Evolutionary conservation across 768 basidiomycete genomes (phyloP), one percentile per base, ranked within the genome.

Genomic region (Glaciozyma martinii): DNA sequence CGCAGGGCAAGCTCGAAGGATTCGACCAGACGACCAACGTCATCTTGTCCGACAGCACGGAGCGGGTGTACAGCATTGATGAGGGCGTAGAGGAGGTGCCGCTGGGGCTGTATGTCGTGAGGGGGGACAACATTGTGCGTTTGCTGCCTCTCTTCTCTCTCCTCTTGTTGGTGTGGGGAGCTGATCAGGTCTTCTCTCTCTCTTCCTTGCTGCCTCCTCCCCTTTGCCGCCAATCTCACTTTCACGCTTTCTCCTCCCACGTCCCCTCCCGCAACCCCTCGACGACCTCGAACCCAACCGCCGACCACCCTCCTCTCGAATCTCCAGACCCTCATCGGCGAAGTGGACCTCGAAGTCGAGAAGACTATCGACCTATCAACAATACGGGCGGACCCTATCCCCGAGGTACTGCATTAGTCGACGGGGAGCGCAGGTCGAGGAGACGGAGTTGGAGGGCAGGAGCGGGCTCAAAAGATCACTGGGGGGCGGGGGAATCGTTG

Each of bases 111-210:
- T 98, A 99, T 77, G 85, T 99, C 74, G 91, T 99, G 75, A 92
- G 97, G 73, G 95, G 95, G 4, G 95, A 99, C 76, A 92, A 92
- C 82, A 92, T 71, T 94, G 95, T 97, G 73, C 77, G 90, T 84
- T n/a, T n/a, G n/a, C n/a, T n/a, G n/a, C n/a, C n/a, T 50, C 52
- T 16, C 47, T n/a, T 23, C 33, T 56, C 27, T n/a, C 54, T n/a
- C 25, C 21, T 30, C 53, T 19, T 40, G 10, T 29, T 43, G 13
- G 7, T n/a, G n/a, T 25, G 32, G 10, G 43, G 30, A 44, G 43
- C 49, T 56, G 58, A 42, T 16, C 18, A 23, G 25, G n/a, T 1
- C 23, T 27, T 30, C 57, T 21, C 9, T 49, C 46, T 49, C 47
- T 23, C 42, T 29, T 29, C 19, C 52, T n/a, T n/a, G n/a, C n/a